Evolutionary conservation across 2,329 filamentous ascomycete species (phyloP).

Genomic region (Botrytis porri): DNA sequence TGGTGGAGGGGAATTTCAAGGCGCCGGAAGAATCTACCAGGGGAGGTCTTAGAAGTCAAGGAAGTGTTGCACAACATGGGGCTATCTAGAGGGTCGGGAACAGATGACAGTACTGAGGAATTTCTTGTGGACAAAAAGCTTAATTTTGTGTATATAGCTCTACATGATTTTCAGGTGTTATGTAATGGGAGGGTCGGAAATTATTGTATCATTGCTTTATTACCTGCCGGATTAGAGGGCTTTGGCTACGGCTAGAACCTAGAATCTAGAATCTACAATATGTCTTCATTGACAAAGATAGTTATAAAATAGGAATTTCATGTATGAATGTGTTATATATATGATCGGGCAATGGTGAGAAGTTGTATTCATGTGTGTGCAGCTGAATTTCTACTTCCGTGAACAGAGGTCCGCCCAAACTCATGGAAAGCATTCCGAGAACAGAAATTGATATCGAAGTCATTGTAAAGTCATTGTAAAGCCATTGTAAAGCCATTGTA

Average conservation of each 20-base stretch:
- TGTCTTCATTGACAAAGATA: neutral
- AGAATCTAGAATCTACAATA: neutral
- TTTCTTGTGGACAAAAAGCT: no score
- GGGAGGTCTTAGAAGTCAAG: neutral
- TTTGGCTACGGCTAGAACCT: neutral
- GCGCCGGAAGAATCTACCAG: slow-evolving; percentile 14
- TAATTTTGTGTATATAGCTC: neutral
- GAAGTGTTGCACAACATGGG: neutral
- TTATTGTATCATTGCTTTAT: neutral
- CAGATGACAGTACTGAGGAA: no score
- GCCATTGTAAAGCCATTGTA: no score
- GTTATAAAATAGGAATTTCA: neutral
- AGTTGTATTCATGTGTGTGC: no score
- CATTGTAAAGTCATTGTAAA: no score
- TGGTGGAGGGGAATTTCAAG: slow-evolving; percentile 22
- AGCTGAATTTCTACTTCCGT: no score
- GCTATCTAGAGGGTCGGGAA: neutral
- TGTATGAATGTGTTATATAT: neutral
- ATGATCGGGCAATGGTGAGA: neutral
- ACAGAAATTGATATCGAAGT: neutral
- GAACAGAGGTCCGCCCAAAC: no score
- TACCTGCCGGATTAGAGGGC: neutral
- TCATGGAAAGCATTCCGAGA: neutral
- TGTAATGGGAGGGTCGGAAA: neutral
- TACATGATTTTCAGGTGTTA: neutral